Percentiles rank a stretch among this genome's conserved stretches.
phyloP scores from a whole-genome alignment of 345 rosid genomes.

The Angophora floribunda region DNA sequence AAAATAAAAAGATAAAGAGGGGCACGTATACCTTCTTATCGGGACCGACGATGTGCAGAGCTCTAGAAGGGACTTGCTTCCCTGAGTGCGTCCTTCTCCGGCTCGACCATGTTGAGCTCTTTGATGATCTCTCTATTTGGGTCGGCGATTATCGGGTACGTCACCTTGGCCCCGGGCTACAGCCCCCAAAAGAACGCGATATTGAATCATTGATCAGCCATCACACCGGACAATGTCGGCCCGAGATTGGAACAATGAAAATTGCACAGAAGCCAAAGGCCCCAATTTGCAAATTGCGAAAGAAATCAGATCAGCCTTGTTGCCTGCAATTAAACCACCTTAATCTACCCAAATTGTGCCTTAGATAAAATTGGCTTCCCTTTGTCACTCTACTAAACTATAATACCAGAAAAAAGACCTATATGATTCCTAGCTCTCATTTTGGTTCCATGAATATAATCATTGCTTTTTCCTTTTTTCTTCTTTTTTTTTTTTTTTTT shows the following conservation, averaged over 20 bases:
- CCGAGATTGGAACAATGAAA: neutral
- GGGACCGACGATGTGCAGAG: slow-evolving; percentile 60
- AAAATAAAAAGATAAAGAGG: neutral
- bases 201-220: neutral
- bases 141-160: slow-evolving; percentile 60
- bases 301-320: neutral
- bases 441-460: too few relatives aligned
- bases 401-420: neutral
- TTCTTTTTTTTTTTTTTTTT: too few relatives aligned
- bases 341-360: neutral
- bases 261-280: neutral
- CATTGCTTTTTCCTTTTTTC: too few relatives aligned
- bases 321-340: neutral
- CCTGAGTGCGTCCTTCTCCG: slow-evolving; percentile 37
- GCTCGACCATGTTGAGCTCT: slow-evolving; percentile 76
- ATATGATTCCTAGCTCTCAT: too few relatives aligned
- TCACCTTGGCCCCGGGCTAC: slow-evolving; percentile 27
- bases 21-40: slow-evolving; percentile 36
- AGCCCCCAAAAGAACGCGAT: neutral
- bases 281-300: neutral
- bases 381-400: neutral
- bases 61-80: slow-evolving; percentile 43
- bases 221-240: neutral
- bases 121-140: slow-evolving; percentile 41
- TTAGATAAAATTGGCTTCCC: neutral